phyloP scores from a whole-genome alignment of 139 green algal genomes.

The Mesotaenium endlicherianum region DNA sequence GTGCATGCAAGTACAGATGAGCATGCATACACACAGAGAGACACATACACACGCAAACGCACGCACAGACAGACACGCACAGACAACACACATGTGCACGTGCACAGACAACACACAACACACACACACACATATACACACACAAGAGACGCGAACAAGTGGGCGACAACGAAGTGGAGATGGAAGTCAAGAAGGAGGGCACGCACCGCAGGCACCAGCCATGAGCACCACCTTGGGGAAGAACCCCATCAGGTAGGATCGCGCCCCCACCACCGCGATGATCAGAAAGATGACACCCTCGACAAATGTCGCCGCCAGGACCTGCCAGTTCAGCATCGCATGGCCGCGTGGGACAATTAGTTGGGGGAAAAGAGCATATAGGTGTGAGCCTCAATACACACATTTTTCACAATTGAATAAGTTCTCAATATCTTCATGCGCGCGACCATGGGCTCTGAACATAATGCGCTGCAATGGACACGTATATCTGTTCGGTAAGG shows the following conservation, averaged over 20 bases:
- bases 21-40: background rate
- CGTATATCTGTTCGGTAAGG: too few species aligned
- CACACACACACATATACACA: background rate
- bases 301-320: slow-evolving; percentile 61
- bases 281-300: slow-evolving; percentile 62
- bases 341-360: too few species aligned
- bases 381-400: too few species aligned
- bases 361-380: too few species aligned
- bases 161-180: background rate
- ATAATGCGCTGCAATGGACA: too few species aligned
- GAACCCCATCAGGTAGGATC: slow-evolving; percentile 28
- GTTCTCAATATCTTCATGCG: background rate
- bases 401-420: background rate
- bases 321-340: too few species aligned
- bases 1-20: background rate
- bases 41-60: background rate
- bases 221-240: slow-evolving; percentile 61
- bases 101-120: background rate
- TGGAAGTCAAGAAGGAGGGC: background rate
- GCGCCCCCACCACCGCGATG: slow-evolving; percentile 58
- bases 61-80: background rate
- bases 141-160: background rate
- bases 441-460: too few species aligned
- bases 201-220: slow-evolving; percentile 52
- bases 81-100: background rate